Evolutionary conservation across 164 flowering plant species (phyloP), one percentile per base, ranked within the genome.

Genomic region (Amborella trichopoda): DNA sequence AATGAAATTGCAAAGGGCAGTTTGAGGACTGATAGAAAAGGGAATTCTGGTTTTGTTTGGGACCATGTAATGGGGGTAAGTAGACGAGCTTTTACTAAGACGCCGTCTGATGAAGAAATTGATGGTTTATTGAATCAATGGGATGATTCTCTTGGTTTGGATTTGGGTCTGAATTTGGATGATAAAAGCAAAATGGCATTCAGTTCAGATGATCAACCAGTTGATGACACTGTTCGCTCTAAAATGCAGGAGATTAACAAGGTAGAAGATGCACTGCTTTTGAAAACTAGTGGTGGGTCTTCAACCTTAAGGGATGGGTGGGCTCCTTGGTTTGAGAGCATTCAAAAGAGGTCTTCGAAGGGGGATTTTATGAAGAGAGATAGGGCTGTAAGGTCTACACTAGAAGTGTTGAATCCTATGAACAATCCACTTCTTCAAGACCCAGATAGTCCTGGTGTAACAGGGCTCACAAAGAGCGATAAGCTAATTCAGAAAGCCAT

Each of bases 291-390:
- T 28, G 47, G 44, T 3, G 73, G 33, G 8, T 2, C 40, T 11
- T 76, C 88, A 9, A 67, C 72, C 0, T 58, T 88, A 68, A 84
- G 95, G 58, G 86, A 84, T 30, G 94, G 87, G 3, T 93, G 99
- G 99, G 89, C 91, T 0, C 62, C 63, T 19, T 93, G 96, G 96
- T 93, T 88, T 53, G 99, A 93, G 49, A 73, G 73, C 46, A 8
- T 37, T 6, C 41, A 8, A 21, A 37, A 21, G 8, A 18, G 19
- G 41, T 37, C 41, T 18, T 2, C 41, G 3, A 93, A 88, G 63
- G 61, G 81, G 24, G 91, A 77, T 52, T 93, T 82, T 40, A 60
- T 88, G 59, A 64, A 88, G 52, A 66, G 78, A 41, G 96, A 88
- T 67, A 55, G 67, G 66, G 82, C 82, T 93, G 84, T 84, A 20